Evolutionary conservation across 768 basidiomycete genomes (phyloP).

Genomic region (Suillus subluteus): DNA sequence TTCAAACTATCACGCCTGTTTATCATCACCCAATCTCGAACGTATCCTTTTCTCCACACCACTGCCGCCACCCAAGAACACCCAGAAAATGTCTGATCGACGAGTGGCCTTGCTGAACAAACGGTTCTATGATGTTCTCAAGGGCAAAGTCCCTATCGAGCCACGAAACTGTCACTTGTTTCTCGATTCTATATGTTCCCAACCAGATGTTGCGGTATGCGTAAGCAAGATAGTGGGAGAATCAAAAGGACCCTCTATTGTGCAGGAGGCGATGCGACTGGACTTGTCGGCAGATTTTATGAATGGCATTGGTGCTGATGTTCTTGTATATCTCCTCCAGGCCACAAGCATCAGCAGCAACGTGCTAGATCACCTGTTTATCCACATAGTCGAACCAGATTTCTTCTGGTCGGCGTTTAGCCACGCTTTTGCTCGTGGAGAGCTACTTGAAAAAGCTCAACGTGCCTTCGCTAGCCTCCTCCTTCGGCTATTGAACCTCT

Average conservation of each 20-base stretch:
- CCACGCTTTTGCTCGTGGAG: constrained; percentile 29
- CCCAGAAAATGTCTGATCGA: constrained; percentile 1
- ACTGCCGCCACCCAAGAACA: background rate
- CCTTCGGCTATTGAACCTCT: constrained; percentile 43
- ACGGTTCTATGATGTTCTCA: constrained; percentile 30
- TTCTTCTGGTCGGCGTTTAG: constrained; percentile 46
- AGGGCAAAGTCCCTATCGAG: constrained; percentile 24
- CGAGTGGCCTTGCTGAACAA: constrained; percentile 25
- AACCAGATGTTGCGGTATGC: constrained; percentile 37
- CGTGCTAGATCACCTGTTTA: constrained; percentile 39
- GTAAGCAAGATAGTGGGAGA: constrained; percentile 38
- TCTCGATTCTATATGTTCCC: constrained; percentile 46
- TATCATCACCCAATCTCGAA: background rate
- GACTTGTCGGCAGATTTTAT: constrained; percentile 39
- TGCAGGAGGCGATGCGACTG: constrained; percentile 42
- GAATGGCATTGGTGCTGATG: constrained; percentile 37
- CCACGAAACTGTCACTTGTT: constrained; percentile 33
- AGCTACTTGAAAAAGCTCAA: constrained; percentile 37
- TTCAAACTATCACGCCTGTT: background rate
- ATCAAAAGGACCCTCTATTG: constrained; percentile 33
- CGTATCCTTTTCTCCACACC: background rate
- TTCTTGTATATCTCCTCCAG: constrained; percentile 42
- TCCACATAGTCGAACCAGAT: constrained; percentile 45
- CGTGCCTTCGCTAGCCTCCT: constrained; percentile 50
- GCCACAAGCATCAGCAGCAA: constrained; percentile 42